These are phyloP conservation scores for Lentinula detonsa DNA, from an alignment of 768 basidiomycete genomes.

Conservation along the genomic window DNA sequence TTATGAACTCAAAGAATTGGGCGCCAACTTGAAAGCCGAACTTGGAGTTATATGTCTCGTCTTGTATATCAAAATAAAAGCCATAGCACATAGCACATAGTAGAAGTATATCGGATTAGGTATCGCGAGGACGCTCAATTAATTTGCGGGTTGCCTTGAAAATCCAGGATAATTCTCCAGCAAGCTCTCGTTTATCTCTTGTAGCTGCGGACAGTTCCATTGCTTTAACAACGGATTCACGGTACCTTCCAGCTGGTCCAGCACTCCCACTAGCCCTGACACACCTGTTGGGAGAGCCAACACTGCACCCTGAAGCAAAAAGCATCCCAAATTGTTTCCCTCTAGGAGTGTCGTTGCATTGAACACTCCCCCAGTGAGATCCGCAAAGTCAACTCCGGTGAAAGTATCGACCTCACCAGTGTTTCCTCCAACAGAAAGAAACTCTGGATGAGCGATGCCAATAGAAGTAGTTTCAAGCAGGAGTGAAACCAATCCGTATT, in stretches of 20 bases:
- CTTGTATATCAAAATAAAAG: too few relatives aligned
- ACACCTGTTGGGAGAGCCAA: neutral
- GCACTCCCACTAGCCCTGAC: neutral
- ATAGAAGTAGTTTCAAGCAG: neutral
- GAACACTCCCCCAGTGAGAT: slow-evolving; percentile 5
- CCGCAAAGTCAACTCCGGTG: neutral
- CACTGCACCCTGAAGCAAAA: neutral
- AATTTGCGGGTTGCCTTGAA: neutral
- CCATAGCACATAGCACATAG: too few relatives aligned
- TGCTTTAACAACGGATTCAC: neutral
- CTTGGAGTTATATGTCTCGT: too few relatives aligned
- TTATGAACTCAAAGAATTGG: too few relatives aligned
- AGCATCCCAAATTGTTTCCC: neutral
- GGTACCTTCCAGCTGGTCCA: neutral
- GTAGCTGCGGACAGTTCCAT: neutral
- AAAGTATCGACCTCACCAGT: slow-evolving; percentile 2
- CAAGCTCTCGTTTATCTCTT: neutral
- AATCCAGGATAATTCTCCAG: neutral
- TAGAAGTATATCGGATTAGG: too few relatives aligned
- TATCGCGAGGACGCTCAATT: too few relatives aligned
- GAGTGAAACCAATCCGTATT: neutral
- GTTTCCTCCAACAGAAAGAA: slow-evolving; percentile 5
- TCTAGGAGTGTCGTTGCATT: neutral
- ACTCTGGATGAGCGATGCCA: slow-evolving; percentile 1
- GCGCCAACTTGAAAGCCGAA: too few relatives aligned